A percentile compares a stretch with the other conserved stretches of the same genome.
These are phyloP conservation scores for Arthrinium puccinioides DNA, from an alignment of 2,329 filamentous ascomycete species.

Conservation along the genomic window DNA sequence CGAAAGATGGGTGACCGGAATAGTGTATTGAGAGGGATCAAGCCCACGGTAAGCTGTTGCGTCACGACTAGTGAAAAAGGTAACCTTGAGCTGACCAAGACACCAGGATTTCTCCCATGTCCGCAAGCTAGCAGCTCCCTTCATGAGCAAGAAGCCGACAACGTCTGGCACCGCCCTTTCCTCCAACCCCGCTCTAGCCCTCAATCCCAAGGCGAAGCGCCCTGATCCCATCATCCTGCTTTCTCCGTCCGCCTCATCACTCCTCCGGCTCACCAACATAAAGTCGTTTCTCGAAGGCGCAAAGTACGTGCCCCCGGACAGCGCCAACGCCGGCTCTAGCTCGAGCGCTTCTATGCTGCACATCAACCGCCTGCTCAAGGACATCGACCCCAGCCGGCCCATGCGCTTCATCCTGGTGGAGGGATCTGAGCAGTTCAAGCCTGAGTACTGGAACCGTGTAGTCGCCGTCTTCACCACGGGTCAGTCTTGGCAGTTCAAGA, in stretches of 20 bases:
- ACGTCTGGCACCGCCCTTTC: slow-evolving; percentile 27
- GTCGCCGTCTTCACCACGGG: slow-evolving; percentile 97
- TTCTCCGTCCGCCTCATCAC: slow-evolving; percentile 88
- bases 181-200: slow-evolving; percentile 38
- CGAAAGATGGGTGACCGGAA: slow-evolving; percentile 90
- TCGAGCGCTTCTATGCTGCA: slow-evolving; percentile 75
- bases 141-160: slow-evolving; percentile 58
- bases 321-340: slow-evolving; percentile 47
- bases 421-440: slow-evolving; percentile 88
- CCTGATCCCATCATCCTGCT: slow-evolving; percentile 90
- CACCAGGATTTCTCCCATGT: slow-evolving; percentile 88
- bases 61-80: too few species aligned
- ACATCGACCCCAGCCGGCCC: slow-evolving; percentile 61
- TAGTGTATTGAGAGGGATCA: slow-evolving; percentile 76
- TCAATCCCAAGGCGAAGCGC: slow-evolving; percentile 47
- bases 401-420: slow-evolving; percentile 95
- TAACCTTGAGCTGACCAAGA: too few species aligned
- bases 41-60: slow-evolving; percentile 63
- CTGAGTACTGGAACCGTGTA: slow-evolving; percentile 93
- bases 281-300: slow-evolving; percentile 88
- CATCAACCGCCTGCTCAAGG: slow-evolving; percentile 69
- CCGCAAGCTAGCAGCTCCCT: slow-evolving; percentile 73
- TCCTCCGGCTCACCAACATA: slow-evolving; percentile 92
- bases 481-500: slow-evolving; percentile 97
- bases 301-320: slow-evolving; percentile 70